Evolutionary conservation across 2,329 filamentous ascomycete species (phyloP).

Genomic region (Monosporascus sp.): DNA sequence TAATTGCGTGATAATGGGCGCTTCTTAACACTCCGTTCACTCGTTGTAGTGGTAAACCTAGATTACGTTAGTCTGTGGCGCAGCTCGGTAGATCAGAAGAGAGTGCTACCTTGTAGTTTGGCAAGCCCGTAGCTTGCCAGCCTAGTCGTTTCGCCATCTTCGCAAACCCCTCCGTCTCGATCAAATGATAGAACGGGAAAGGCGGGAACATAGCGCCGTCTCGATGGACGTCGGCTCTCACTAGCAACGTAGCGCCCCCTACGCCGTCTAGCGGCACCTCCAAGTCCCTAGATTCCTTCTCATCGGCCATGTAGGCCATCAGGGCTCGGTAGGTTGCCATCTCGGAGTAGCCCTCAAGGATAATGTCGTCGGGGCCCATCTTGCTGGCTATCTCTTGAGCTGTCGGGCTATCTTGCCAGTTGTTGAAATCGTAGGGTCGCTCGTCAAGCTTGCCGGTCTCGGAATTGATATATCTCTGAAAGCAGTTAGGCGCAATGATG

Average conservation of each 20-base stretch:
- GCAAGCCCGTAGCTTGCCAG: slow-evolving; percentile 80
- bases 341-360: slow-evolving; percentile 88
- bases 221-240: slow-evolving; percentile 94
- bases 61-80: slow-evolving; percentile 6
- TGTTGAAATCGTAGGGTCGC: slow-evolving; percentile 94
- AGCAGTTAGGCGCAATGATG: slow-evolving; percentile 94
- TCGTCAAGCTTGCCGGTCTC: slow-evolving; percentile 65
- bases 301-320: slow-evolving; percentile 74
- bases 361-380: slow-evolving; percentile 87
- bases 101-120: slow-evolving; percentile 85
- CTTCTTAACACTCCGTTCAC: slow-evolving; percentile 36
- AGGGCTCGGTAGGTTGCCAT: slow-evolving; percentile 87
- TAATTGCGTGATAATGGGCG: background rate
- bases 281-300: slow-evolving; percentile 45
- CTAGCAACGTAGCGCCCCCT: slow-evolving; percentile 83
- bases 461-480: slow-evolving; percentile 72
- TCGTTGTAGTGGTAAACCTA: slow-evolving; percentile 90
- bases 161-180: slow-evolving; percentile 96
- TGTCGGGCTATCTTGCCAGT: slow-evolving; percentile 84
- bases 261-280: slow-evolving; percentile 85
- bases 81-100: background rate
- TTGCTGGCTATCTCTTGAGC: slow-evolving; percentile 69
- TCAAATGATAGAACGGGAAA: slow-evolving; percentile 92
- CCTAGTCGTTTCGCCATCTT: slow-evolving; percentile 91
- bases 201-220: slow-evolving; percentile 98